phyloP scores from a whole-genome alignment of 2,329 filamentous ascomycete species.

The Aspergillus niger region DNA sequence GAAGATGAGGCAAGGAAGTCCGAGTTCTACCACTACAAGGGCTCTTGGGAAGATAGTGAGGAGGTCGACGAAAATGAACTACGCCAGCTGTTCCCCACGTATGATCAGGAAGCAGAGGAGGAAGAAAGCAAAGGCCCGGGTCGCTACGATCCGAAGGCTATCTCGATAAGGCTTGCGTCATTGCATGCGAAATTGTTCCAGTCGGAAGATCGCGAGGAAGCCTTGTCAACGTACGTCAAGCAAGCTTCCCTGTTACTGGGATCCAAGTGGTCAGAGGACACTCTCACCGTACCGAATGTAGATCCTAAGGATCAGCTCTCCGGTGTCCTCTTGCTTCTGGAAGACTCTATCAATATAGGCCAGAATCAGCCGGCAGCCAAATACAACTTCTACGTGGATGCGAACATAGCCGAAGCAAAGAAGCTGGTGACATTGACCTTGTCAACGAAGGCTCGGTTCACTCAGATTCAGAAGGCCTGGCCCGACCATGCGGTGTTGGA shows the following conservation, averaged over 20 bases:
- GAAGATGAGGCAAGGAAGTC: slow-evolving; percentile 71
- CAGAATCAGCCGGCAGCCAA: slow-evolving; percentile 43
- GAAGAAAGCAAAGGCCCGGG: slow-evolving; percentile 33
- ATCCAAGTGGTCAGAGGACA: slow-evolving; percentile 32
- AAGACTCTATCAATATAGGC: slow-evolving; percentile 60
- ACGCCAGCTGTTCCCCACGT: slow-evolving; percentile 78
- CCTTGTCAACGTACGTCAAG: slow-evolving; percentile 38
- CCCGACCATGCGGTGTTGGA: slow-evolving; percentile 75
- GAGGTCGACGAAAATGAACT: slow-evolving; percentile 74
- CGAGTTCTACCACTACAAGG: slow-evolving; percentile 81
- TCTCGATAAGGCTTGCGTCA: slow-evolving; percentile 63
- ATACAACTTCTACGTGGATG: slow-evolving; percentile 89
- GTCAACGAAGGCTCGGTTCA: slow-evolving; percentile 71
- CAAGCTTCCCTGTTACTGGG: slow-evolving; percentile 39
- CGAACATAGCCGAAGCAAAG: slow-evolving; percentile 74
- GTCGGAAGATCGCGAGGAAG: slow-evolving; percentile 29
- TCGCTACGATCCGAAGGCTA: slow-evolving; percentile 51
- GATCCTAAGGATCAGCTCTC: slow-evolving; percentile 62
- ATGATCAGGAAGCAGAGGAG: slow-evolving; percentile 56
- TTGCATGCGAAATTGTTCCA: slow-evolving; percentile 56
- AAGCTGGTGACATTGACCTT: slow-evolving; percentile 70
- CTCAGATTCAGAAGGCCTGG: slow-evolving; percentile 64
- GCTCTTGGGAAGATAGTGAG: slow-evolving; percentile 74
- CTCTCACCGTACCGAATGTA: slow-evolving; percentile 26
- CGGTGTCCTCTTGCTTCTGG: slow-evolving; percentile 65